These are phyloP conservation scores for Globisporangium yorkense DNA, from an alignment of 352 stramenopile species.

Conservation along the genomic window DNA sequence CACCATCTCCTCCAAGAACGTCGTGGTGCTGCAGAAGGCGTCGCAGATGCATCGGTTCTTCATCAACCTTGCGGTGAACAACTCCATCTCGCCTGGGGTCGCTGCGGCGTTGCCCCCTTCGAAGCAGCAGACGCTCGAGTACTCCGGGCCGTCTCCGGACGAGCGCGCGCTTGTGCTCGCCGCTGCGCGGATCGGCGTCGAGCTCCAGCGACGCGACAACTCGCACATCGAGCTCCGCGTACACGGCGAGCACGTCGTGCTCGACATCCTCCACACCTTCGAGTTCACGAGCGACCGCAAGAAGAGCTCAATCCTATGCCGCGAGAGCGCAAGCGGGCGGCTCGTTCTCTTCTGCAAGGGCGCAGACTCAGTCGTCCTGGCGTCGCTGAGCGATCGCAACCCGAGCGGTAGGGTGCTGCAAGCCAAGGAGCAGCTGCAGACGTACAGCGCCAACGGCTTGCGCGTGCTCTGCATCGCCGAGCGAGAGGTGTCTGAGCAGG, in stretches of 20 bases:
- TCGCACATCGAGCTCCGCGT: constrained; percentile 23
- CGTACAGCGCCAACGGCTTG: constrained; percentile 52
- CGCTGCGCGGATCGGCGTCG: constrained; percentile 36
- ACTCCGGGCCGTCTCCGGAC: constrained; percentile 77
- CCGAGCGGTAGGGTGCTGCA: constrained; percentile 19
- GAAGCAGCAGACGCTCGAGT: constrained; percentile 23
- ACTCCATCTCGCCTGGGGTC: constrained; percentile 36
- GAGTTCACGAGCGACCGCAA: constrained; percentile 66
- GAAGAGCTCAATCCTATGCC: constrained; percentile 57
- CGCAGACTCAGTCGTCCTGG: constrained; percentile 85
- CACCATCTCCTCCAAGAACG: background rate
- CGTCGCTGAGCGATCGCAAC: constrained; percentile 28
- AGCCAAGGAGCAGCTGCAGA: constrained; percentile 40
- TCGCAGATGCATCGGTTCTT: constrained; percentile 32
- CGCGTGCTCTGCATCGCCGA: constrained; percentile 72
- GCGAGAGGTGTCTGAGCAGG: constrained; percentile 33
- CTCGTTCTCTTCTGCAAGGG: constrained; percentile 73
- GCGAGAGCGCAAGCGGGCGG: constrained; percentile 19
- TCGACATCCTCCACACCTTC: constrained; percentile 53
- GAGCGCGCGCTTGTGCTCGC: constrained; percentile 63
- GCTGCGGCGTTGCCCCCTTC: background rate
- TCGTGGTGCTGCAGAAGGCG: constrained; percentile 12
- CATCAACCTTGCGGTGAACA: constrained; percentile 57
- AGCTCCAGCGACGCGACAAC: constrained; percentile 28
- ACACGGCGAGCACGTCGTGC: constrained; percentile 19